Conservation (phyloP, 2,329 filamentous ascomycete species). For the Trichoderma hamatum region DNA sequence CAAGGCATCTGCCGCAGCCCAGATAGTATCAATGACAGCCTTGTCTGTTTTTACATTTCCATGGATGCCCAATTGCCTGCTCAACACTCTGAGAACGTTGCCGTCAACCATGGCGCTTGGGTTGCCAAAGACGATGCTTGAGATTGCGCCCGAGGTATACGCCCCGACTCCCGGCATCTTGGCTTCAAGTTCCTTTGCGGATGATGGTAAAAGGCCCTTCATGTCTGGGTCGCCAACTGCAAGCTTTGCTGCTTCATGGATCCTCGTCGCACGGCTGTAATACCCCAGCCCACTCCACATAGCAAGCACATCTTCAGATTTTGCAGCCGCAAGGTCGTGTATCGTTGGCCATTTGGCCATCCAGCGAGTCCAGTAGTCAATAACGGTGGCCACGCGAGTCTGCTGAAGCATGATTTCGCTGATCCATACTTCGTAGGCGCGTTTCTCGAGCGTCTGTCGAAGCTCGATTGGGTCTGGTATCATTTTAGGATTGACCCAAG, state of each 20-base stretch:
- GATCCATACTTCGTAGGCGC: conserved; percentile 69
- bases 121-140: conserved; percentile 63
- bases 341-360: conserved; percentile 64
- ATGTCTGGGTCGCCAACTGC: conserved; percentile 49
- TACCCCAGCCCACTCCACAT: conserved; percentile 66
- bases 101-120: conserved; percentile 65
- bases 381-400: conserved; percentile 63
- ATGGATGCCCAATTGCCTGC: conserved; percentile 60
- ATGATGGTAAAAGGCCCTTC: conserved; percentile 54
- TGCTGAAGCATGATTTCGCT: conserved; percentile 70
- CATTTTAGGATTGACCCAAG: conserved; percentile 54
- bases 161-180: conserved; percentile 62
- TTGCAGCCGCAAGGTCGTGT: conserved; percentile 56
- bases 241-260: conserved; percentile 59
- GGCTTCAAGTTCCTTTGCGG: conserved; percentile 49
- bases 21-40: conserved; percentile 55
- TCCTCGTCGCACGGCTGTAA: conserved; percentile 64
- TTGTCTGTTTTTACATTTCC: conserved; percentile 62
- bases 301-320: conserved; percentile 58
- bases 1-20: conserved; percentile 60
- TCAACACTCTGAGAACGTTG: conserved; percentile 64
- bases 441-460: conserved; percentile 50
- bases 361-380: conserved; percentile 66
- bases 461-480: conserved; percentile 40
- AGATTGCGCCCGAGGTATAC: conserved; percentile 65